phyloP scores from a whole-genome alignment of 768 basidiomycete genomes.

The Tylopilus felleus region DNA sequence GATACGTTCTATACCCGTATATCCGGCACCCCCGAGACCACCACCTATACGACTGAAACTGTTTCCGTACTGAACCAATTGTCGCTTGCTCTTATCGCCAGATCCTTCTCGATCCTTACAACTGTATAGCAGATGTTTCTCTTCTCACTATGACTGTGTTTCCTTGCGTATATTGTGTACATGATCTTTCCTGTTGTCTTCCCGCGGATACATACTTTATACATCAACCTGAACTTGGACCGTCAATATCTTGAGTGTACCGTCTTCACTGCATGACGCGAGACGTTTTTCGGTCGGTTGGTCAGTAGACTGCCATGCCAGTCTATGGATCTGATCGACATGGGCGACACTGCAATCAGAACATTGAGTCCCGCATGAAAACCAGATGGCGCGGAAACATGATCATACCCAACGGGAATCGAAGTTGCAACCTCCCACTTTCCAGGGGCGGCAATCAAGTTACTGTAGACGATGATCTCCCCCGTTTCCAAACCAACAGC shows the following conservation, averaged over 20 bases:
- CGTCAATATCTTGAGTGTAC: slow-evolving; percentile 76
- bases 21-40: slow-evolving; percentile 42
- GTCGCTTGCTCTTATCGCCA: slow-evolving; percentile 38
- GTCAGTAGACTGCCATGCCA: slow-evolving; percentile 69
- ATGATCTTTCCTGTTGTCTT: slow-evolving; percentile 20
- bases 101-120: slow-evolving; percentile 38
- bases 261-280: slow-evolving; percentile 91
- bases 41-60: slow-evolving; percentile 38
- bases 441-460: slow-evolving; percentile 25
- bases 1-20: slow-evolving; percentile 68
- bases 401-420: slow-evolving; percentile 50
- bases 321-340: slow-evolving; percentile 70
- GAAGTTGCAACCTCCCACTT: slow-evolving; percentile 48
- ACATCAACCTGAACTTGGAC: slow-evolving; percentile 57
- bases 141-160: slow-evolving; percentile 13
- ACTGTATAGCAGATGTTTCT: slow-evolving; percentile 64
- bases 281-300: slow-evolving; percentile 44
- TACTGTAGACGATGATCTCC: slow-evolving; percentile 60
- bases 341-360: slow-evolving; percentile 58
- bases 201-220: slow-evolving; percentile 39
- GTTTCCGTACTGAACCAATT: slow-evolving; percentile 54
- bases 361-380: neutral
- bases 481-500: slow-evolving; percentile 88
- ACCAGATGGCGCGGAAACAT: neutral
- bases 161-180: slow-evolving; percentile 28